These are phyloP conservation scores for Dactylellina sp. DNA, from an alignment of 2,329 filamentous ascomycete species.

Conservation along the genomic window DNA sequence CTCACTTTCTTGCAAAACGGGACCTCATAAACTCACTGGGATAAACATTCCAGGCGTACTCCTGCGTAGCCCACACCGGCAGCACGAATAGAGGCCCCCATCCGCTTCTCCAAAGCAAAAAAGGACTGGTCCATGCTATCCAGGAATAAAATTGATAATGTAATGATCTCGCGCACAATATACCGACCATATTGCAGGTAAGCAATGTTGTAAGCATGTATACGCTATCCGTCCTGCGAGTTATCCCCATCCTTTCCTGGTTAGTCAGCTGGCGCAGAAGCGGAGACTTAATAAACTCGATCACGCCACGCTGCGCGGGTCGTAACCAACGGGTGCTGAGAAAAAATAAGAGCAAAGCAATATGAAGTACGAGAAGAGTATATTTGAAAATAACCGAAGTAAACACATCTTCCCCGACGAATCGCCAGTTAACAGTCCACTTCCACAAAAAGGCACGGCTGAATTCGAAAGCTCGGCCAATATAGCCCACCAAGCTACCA, in stretches of 20 bases:
- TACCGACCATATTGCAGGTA: slow-evolving; percentile 79
- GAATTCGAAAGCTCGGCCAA: slow-evolving; percentile 87
- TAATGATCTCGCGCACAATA: slow-evolving; percentile 86
- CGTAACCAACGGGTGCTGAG: slow-evolving; percentile 77
- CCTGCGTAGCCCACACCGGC: slow-evolving; percentile 79
- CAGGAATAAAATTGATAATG: slow-evolving; percentile 98
- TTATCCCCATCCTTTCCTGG: slow-evolving; percentile 64
- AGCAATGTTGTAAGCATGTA: slow-evolving; percentile 83
- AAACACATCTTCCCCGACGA: slow-evolving; percentile 85
- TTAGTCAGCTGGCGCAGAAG: slow-evolving; percentile 58
- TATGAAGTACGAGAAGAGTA: slow-evolving; percentile 75
- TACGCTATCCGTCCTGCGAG: slow-evolving; percentile 71
- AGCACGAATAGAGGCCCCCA: slow-evolving; percentile 76
- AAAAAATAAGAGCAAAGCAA: slow-evolving; percentile 75
- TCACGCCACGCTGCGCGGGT: slow-evolving; percentile 72
- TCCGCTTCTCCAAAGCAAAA: slow-evolving; percentile 83
- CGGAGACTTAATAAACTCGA: slow-evolving; percentile 69
- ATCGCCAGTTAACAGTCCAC: slow-evolving; percentile 99
- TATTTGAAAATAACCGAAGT: slow-evolving; percentile 77
- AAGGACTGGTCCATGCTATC: slow-evolving; percentile 88
- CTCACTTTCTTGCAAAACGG: background rate
- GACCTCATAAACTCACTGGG: slow-evolving; percentile 75
- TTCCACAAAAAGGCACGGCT: slow-evolving; percentile 92
- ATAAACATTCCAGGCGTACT: slow-evolving; percentile 94
- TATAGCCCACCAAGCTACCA: slow-evolving; percentile 74